These are phyloP conservation scores for Scleroderma bovista DNA, from an alignment of 768 basidiomycete genomes.

Conservation along the genomic window DNA sequence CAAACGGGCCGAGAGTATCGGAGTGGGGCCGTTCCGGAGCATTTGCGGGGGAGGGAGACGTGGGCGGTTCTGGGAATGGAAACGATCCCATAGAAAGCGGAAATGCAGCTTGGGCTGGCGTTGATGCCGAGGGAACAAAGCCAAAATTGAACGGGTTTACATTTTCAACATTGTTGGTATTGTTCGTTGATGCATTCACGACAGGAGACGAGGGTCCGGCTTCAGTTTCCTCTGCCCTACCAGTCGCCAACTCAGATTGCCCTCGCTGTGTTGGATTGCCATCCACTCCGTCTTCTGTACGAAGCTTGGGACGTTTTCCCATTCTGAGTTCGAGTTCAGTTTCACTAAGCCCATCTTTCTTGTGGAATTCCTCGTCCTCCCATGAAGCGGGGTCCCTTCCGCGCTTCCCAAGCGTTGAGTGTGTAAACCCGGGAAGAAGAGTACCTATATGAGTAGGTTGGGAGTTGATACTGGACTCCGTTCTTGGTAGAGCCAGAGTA, in stretches of 20 bases:
- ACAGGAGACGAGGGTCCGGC: constrained; percentile 35
- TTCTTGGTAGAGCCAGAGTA: constrained; percentile 5
- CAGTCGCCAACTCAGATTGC: constrained; percentile 25
- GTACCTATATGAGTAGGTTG: constrained; percentile 10
- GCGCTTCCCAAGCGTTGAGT: constrained; percentile 60
- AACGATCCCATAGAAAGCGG: constrained; percentile 33
- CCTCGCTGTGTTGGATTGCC: constrained; percentile 10
- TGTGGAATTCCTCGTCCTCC: constrained; percentile 37
- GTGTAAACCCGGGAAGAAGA: constrained; percentile 35
- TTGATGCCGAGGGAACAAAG: constrained; percentile 48
- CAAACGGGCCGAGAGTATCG: constrained; percentile 24
- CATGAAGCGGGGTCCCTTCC: constrained; percentile 48
- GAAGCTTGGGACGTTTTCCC: constrained; percentile 45
- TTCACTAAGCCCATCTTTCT: constrained; percentile 34
- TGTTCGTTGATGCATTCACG: constrained; percentile 36
- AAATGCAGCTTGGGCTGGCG: constrained; percentile 40
- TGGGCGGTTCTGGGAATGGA: constrained; percentile 31
- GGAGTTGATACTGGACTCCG: constrained; percentile 3
- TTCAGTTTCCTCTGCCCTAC: constrained; percentile 25
- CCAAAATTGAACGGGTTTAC: constrained; percentile 48
- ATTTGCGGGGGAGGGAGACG: constrained; percentile 28
- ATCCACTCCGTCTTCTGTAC: constrained; percentile 21
- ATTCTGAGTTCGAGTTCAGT: constrained; percentile 34
- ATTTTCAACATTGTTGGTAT: constrained; percentile 48
- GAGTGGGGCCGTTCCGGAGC: constrained; percentile 30